Base-by-base conservation (phyloP, 2,329 filamentous ascomycete species). In the Orbilia blumenaviensis region DNA sequence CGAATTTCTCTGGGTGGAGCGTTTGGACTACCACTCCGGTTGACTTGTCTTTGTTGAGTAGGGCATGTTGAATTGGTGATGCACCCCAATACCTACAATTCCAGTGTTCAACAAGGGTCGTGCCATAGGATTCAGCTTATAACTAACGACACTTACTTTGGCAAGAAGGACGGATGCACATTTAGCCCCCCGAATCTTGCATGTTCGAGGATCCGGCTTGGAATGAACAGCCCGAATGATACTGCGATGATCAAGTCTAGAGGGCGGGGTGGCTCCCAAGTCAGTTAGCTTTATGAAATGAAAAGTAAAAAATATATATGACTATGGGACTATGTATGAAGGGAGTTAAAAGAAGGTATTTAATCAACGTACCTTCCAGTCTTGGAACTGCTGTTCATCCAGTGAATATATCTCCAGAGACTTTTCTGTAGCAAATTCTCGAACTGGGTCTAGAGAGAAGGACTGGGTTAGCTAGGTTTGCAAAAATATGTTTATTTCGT, bases 211-310 rank as follows among this genome's bases (percentile, higher is more conserved):
- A 98, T 88, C 3, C 92, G 87, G 0, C 87, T 86, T 0, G 95
- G 95, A 0, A 99, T 90, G 77, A 97, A 91, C 6, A 97, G 87
- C 2, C 95, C 95, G 83, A 98, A 99, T 0, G 95, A 98, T 3
- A 98, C 95, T 54, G 94, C 94, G 50, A 98, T 86, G 79, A 99
- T 87, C 72, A 99, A 85, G 82, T 97, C 93, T 78, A 89, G 89
- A 25, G 84, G 79, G 36, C 41, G 63, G 68, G 60, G 48, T 10
- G 56, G 34, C 46, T 74, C 34, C 27, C 69, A 56, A 32, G 16
- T 48, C 16, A 76, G 77, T 38, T 38, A 46, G 25, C 3, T 27
- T 56, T 41, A 60, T 16, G n/a, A n/a, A 21, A 14, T 12, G 3
- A 29, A n/a, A 23, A 58, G 12, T 41, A 32, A 32, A 25, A 0